Conservation (phyloP, 106 monocot species). For the Platanthera guangdongensis region DNA sequence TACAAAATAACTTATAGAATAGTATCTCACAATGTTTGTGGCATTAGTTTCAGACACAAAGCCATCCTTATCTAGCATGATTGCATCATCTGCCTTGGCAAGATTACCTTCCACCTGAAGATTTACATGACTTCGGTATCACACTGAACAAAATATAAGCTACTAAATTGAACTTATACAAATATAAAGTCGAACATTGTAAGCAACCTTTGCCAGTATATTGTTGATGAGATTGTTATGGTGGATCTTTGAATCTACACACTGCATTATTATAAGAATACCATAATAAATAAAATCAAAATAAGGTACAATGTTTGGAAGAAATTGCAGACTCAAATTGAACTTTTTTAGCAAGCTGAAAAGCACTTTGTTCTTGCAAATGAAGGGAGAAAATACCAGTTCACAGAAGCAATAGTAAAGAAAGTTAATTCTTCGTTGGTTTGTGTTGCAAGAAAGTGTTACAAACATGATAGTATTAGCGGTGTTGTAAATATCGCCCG, state of each 20-base stretch:
- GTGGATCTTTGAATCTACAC: slow-evolving; percentile 97
- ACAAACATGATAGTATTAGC: neutral
- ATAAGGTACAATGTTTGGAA: neutral
- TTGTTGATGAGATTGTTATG: slow-evolving; percentile 99
- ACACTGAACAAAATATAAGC: neutral
- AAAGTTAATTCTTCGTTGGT: neutral
- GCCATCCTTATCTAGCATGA: slow-evolving; percentile 96
- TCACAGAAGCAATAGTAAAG: neutral
- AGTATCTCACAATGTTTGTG: slow-evolving; percentile 75
- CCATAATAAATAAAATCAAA: neutral
- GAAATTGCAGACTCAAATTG: neutral
- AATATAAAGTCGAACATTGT: neutral
- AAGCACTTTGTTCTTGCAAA: neutral
- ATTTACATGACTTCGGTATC: neutral
- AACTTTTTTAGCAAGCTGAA: neutral
- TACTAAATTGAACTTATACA: neutral
- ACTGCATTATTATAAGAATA: slow-evolving; percentile 32
- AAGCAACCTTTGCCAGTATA: slow-evolving; percentile 80
- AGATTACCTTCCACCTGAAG: slow-evolving; percentile 86
- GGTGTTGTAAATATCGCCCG: too few species aligned
- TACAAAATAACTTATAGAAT: neutral
- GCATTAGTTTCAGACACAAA: slow-evolving; percentile 99
- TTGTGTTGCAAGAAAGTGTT: neutral
- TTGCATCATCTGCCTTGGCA: slow-evolving; percentile 91
- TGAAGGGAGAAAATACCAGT: neutral